These are phyloP conservation scores for Amphichorda felina DNA, from an alignment of 2,329 filamentous ascomycete genomes.

Conservation along the genomic window DNA sequence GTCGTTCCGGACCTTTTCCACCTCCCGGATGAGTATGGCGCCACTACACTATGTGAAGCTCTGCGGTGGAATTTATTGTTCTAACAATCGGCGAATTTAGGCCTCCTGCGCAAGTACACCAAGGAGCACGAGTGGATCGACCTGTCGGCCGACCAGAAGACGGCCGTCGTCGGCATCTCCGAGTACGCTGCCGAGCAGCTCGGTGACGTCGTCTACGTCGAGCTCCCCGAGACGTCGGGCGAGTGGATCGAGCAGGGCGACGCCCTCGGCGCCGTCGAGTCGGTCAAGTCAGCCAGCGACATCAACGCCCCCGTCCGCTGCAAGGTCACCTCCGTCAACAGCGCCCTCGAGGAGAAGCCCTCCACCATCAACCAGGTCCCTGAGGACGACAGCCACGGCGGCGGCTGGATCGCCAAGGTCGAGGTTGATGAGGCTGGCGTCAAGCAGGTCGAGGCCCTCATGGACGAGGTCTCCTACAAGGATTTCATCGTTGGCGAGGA, in stretches of 20 bases:
- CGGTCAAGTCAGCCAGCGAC: conserved; percentile 96
- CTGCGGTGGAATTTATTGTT: background rate
- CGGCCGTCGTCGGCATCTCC: conserved; percentile 75
- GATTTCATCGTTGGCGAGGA: conserved; percentile 47
- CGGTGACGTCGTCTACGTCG: conserved; percentile 94
- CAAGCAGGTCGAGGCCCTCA: conserved; percentile 61
- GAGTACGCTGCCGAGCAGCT: conserved; percentile 84
- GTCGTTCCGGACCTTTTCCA: conserved; percentile 29
- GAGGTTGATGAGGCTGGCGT: conserved; percentile 54
- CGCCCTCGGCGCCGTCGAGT: conserved; percentile 88
- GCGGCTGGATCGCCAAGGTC: conserved; percentile 90
- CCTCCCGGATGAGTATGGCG: conserved; percentile 22
- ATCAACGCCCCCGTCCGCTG: conserved; percentile 83
- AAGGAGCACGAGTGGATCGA: conserved; percentile 99
- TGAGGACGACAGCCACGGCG: conserved; percentile 61
- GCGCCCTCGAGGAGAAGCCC: conserved; percentile 69
- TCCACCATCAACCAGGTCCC: conserved; percentile 80
- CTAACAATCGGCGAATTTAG: background rate
- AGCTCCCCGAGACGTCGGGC: conserved; percentile 62
- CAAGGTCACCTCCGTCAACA: conserved; percentile 64
- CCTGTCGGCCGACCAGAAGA: conserved; percentile 69
- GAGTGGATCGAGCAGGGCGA: conserved; percentile 65
- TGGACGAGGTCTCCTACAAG: conserved; percentile 71
- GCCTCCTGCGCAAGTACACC: conserved; percentile 54
- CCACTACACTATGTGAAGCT: background rate